Evolutionary conservation across 495 filamentous ascomycete species (phyloP).

Genomic region (Daldinia vernicosa): DNA sequence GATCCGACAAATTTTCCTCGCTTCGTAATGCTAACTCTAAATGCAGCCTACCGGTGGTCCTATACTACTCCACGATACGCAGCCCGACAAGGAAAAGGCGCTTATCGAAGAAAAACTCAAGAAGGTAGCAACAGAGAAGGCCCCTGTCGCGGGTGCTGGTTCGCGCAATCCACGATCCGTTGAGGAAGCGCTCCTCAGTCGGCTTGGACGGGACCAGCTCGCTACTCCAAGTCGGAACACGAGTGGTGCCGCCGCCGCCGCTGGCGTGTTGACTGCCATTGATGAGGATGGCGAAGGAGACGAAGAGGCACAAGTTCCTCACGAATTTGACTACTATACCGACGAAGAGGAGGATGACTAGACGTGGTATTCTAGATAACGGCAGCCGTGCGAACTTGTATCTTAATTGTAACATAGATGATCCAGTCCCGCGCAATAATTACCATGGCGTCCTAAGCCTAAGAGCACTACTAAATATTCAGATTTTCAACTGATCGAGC

Average conservation of each 20-base stretch:
- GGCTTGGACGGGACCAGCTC: slow-evolving; percentile 37
- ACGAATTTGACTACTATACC: slow-evolving; percentile 86
- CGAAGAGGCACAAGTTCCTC: slow-evolving; percentile 80
- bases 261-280: slow-evolving; percentile 80
- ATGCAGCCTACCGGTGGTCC: slow-evolving; percentile 90
- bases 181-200: slow-evolving; percentile 43
- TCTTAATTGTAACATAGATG: slow-evolving; percentile 29
- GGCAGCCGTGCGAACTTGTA: slow-evolving; percentile 17
- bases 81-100: slow-evolving; percentile 77
- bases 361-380: not conserved
- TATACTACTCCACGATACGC: slow-evolving; percentile 86
- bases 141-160: slow-evolving; percentile 55
- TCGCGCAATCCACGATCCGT: slow-evolving; percentile 38
- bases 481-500: not conserved
- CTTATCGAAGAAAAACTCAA: slow-evolving; percentile 88
- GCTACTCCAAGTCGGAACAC: slow-evolving; percentile 42
- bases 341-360: slow-evolving; percentile 73
- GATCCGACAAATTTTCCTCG: not conserved
- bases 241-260: slow-evolving; percentile 75
- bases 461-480: not conserved
- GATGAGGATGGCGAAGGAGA: slow-evolving; percentile 87
- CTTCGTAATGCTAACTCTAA: slow-evolving; percentile 54
- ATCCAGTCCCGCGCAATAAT: slow-evolving; percentile 11
- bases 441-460: not conserved
- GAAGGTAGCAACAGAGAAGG: slow-evolving; percentile 74